Evolutionary conservation across 2,329 filamentous ascomycete genomes (phyloP), one percentile per base, ranked within the genome.

Genomic region (Neonectria neomacrospora): DNA sequence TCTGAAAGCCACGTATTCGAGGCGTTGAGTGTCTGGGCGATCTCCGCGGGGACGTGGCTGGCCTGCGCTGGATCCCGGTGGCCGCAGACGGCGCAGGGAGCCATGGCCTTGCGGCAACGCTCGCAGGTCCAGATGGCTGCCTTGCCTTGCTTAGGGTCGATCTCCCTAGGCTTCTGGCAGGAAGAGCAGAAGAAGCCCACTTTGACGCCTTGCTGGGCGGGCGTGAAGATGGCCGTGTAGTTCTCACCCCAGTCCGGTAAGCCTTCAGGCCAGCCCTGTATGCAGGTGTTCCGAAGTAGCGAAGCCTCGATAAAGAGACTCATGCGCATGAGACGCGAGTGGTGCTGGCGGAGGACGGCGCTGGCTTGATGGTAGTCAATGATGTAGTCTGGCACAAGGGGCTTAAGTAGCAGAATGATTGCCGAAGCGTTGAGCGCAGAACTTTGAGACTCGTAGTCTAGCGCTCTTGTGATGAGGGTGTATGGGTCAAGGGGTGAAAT

Each of bases 361-460:
- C 79, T 77, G 2, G 87, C 86, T 66, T 87, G 86, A 63, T 85
- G 77, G 11, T 78, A 70, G 68, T 89, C 86, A 37, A 90, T 85
- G 18, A 88, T 78, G 9, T 79, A 78, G 1, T 82, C 78, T 0
- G 87, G 85, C 1, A 90, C 78, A 0, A 90, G 80, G 0, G 87
- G 87, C 41, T 82, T 82, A 0, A 90, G 79, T 0, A 90, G 80
- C 3, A 90, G 81, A 5, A 90, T 74, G 68, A 90, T 89, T 28
- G 86, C 85, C 0, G 88, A 84, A 0, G 88, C 86, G 64, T 87
- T 86, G 23, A 90, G 78, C 2, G 86, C 82, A 0, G 86, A 88
- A 1, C 82, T 83, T 50, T 80, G 81, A 6, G 81, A 80, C 70
- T 90, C 88, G 60, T 87, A 89, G 5, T 81, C 78, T 1, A 90